These are phyloP conservation scores for Cryptosporidium viatorum DNA, from an alignment of 169 alveolate species.

Conservation along the genomic window DNA sequence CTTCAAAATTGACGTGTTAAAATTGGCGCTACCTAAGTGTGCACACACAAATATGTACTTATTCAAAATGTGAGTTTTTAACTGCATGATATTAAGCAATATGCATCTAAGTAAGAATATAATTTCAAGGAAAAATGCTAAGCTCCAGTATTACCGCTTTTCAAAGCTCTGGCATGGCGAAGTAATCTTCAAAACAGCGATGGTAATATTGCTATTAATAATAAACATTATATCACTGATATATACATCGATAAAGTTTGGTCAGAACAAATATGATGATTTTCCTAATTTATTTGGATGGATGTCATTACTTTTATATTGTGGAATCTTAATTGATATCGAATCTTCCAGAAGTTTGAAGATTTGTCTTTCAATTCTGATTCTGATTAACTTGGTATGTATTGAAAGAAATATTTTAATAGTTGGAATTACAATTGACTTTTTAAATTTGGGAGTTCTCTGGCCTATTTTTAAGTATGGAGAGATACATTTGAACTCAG, in stretches of 20 bases:
- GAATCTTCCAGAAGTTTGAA: slow-evolving; percentile 26
- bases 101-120: slow-evolving; percentile 20
- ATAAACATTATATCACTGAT: not conserved
- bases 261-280: not conserved
- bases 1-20: slow-evolving; percentile 7
- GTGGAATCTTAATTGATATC: slow-evolving; percentile 10
- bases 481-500: not conserved
- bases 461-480: slow-evolving; percentile 17
- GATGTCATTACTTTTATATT: slow-evolving; percentile 17
- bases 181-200: not conserved
- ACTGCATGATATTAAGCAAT: not conserved
- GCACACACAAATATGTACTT: slow-evolving; percentile 27
- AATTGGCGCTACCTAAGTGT: slow-evolving; percentile 58
- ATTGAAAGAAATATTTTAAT: slow-evolving; percentile 20
- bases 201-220: not conserved
- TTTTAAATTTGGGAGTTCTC: slow-evolving; percentile 43
- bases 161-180: slow-evolving; percentile 40
- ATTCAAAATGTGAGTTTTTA: not conserved
- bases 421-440: slow-evolving; percentile 30
- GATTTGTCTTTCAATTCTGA: slow-evolving; percentile 18
- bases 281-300: not conserved
- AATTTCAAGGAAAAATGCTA: not conserved
- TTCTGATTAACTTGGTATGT: slow-evolving; percentile 19
- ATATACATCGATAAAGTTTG: slow-evolving; percentile 6
- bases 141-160: not conserved